A percentile compares a stretch with the other conserved stretches of the same genome.
phyloP scores from a whole-genome alignment of 1,284 basidiomycete species.

The Pseudozyma tsukubaensis region DNA sequence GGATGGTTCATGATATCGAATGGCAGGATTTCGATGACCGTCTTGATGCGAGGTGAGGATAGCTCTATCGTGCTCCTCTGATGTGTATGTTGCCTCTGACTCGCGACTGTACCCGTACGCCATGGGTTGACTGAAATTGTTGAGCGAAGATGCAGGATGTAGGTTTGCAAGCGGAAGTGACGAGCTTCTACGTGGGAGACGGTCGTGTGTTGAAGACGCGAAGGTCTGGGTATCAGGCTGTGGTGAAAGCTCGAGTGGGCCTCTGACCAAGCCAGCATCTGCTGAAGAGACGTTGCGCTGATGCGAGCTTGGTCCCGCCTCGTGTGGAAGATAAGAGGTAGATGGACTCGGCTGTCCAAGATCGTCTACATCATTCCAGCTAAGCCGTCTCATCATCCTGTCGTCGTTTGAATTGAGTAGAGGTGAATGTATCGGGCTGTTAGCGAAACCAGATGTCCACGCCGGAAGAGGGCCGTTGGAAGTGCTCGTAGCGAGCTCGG shows the following conservation, averaged over 20 bases:
- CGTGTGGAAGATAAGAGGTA: background rate
- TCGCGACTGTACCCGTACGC: slow-evolving; percentile 16
- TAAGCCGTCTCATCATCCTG: slow-evolving; percentile 37
- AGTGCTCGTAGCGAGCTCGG: slow-evolving; percentile 16
- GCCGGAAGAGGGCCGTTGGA: slow-evolving; percentile 9
- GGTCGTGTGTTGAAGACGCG: background rate
- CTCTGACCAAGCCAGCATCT: slow-evolving; percentile 39
- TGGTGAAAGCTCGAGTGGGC: slow-evolving; percentile 33
- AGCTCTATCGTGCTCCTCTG: slow-evolving; percentile 37
- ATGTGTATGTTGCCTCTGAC: slow-evolving; percentile 30
- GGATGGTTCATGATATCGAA: slow-evolving; percentile 20
- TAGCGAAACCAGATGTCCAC: slow-evolving; percentile 19
- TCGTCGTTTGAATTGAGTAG: slow-evolving; percentile 29
- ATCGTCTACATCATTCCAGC: slow-evolving; percentile 23
- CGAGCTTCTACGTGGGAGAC: slow-evolving; percentile 24
- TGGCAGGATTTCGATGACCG: slow-evolving; percentile 3
- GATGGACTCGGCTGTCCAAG: background rate
- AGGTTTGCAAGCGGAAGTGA: slow-evolving; percentile 13
- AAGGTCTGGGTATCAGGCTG: slow-evolving; percentile 1
- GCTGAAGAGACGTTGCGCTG: slow-evolving; percentile 29
- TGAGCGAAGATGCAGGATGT: background rate
- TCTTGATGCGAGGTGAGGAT: slow-evolving; percentile 33
- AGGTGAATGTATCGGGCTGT: slow-evolving; percentile 28
- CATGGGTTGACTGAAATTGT: slow-evolving; percentile 10
- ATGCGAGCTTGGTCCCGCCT: slow-evolving; percentile 15